These are phyloP conservation scores for Sparassis latifolia DNA, from an alignment of 1,284 basidiomycete species.

Conservation along the genomic window DNA sequence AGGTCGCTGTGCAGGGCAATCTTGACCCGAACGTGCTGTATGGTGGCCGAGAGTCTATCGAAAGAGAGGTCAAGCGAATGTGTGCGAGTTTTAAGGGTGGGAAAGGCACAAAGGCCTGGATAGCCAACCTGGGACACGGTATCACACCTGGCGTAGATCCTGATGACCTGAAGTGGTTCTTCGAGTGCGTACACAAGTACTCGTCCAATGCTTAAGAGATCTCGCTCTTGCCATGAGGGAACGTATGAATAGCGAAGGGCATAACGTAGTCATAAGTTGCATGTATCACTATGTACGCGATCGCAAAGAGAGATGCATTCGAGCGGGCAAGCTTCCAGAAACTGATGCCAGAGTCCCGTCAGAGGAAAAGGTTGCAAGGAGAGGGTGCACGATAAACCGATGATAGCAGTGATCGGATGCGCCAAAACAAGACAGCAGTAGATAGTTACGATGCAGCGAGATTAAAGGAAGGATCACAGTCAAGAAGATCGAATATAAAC, in stretches of 20 bases:
- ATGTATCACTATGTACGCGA: neutral
- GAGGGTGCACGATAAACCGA: neutral
- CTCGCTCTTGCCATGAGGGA: too few species aligned
- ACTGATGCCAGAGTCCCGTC: too few species aligned
- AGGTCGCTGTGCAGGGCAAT: constrained; percentile 89
- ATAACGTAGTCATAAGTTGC: neutral
- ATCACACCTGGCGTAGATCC: constrained; percentile 96
- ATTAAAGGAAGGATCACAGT: constrained; percentile 1
- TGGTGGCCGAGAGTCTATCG: constrained; percentile 85
- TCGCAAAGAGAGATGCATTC: neutral
- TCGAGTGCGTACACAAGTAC: constrained; percentile 88
- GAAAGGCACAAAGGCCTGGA: constrained; percentile 66
- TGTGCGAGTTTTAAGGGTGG: constrained; percentile 67
- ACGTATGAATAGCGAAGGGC: neutral
- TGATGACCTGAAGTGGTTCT: constrained; percentile 85
- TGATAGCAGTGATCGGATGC: constrained; percentile 3
- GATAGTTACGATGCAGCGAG: constrained; percentile 14
- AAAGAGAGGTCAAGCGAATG: constrained; percentile 81
- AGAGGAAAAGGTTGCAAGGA: neutral
- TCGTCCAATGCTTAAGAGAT: constrained; percentile 26
- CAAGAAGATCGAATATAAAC: neutral
- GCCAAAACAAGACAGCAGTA: constrained; percentile 11
- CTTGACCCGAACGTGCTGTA: constrained; percentile 88
- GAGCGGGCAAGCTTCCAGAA: neutral
- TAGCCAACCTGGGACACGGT: constrained; percentile 95